Evolutionary conservation across 768 basidiomycete species (phyloP).

Genomic region (Zangia roseola): DNA sequence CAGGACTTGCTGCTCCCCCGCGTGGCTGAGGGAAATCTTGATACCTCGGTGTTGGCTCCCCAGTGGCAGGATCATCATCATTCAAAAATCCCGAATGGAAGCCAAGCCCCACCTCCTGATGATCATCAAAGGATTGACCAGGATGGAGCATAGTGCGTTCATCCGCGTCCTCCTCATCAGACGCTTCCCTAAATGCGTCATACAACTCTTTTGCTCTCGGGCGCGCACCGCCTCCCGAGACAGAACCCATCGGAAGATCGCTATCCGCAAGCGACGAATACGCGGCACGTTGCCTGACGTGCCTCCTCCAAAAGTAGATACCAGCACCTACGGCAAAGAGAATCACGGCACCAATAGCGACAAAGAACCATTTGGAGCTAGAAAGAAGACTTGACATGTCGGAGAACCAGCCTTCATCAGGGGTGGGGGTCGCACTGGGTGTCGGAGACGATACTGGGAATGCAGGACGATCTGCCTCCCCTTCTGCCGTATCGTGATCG

Average conservation of each 20-base stretch:
- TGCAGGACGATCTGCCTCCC: conserved; percentile 77
- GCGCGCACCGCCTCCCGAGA: conserved; percentile 43
- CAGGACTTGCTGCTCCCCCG: conserved; percentile 31
- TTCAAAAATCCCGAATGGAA: conserved; percentile 84
- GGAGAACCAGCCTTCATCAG: conserved; percentile 85
- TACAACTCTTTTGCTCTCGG: conserved; percentile 82
- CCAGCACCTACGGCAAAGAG: conserved; percentile 69
- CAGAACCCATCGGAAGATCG: conserved; percentile 73
- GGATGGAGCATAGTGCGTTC: conserved; percentile 65
- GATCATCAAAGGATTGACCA: conserved; percentile 33
- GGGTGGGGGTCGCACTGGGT: conserved; percentile 51
- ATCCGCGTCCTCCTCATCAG: conserved; percentile 78
- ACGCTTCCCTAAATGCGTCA: conserved; percentile 92
- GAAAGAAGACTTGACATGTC: conserved; percentile 71
- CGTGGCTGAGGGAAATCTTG: conserved; percentile 51
- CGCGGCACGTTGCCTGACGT: conserved; percentile 37
- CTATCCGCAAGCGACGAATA: conserved; percentile 66
- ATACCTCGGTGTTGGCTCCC: conserved; percentile 36
- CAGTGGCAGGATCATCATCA: conserved; percentile 59
- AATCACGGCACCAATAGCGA: conserved; percentile 73
- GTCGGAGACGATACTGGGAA: conserved; percentile 45
- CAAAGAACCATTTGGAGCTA: conserved; percentile 88
- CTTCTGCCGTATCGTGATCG: conserved; percentile 79
- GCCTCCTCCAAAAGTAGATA: conserved; percentile 80
- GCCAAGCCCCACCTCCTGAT: conserved; percentile 40